Evolutionary conservation across 768 basidiomycete species (phyloP), one percentile per base, ranked within the genome.

Genomic region (Pilatotrama ljubarskyi): DNA sequence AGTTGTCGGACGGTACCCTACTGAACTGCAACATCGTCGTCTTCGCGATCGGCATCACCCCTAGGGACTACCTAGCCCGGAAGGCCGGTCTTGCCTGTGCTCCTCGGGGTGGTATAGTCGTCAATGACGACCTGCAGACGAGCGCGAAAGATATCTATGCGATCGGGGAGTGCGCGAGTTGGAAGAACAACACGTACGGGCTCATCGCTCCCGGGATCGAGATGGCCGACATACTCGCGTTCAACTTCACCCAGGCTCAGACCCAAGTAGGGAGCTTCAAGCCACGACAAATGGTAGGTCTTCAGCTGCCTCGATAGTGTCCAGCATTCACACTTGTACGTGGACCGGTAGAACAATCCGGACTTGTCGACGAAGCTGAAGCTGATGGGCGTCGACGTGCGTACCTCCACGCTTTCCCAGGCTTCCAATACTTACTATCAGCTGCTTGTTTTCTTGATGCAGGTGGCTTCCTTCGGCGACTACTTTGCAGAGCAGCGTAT

Each of bases 151-250:
- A 84, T 51, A 80, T 90, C 6, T 90, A 82, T 63, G 88, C 89
- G 6, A 85, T 91, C 48, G 90, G 90, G 5, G 90, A 90, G 70
- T 91, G 90, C 67, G 88, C 88, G 1, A 78, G 76, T 48, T 91
- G 87, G 87, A 77, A 73, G 52, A 81, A 78, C 2, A 82, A 87
- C 40, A 83, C 80, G n/a, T 90, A 87, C 64, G 89, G 89, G 3
- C 75, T 91, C 10, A 88, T 90, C 65, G 87, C 82, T 2, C 89
- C 88, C n/a, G 87, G 88, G 40, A 78, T 82, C 43, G 85, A 87
- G 69, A 90, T 90, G 88, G 88, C 88, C 20, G 84, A 87, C 62
- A 83, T 90, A 57, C 75, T 91, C 1, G 76, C 87, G 1, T 88
- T 86, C 77, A 91, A 91, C 72, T 73, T 91, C 8, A 85, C 85